Conservation (phyloP, 2,329 filamentous ascomycete species). For the Ceratocystiopsis brevicomis region DNA sequence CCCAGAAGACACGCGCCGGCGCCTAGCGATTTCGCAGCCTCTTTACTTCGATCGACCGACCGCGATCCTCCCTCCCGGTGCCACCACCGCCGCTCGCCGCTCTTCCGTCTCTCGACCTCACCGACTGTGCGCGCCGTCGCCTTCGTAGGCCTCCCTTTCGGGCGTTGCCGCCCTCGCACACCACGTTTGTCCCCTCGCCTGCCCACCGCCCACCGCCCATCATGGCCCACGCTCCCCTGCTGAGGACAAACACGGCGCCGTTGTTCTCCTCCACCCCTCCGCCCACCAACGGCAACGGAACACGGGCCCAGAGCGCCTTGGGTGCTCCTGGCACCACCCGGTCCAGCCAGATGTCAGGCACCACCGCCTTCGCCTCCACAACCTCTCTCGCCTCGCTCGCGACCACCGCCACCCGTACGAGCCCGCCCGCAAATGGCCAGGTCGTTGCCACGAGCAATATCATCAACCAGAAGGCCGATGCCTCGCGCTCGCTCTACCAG, state of each 20-base stretch:
- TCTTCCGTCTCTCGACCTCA: too few relatives aligned
- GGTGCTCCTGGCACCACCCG: slow-evolving; percentile 22
- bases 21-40: too few relatives aligned
- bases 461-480: slow-evolving; percentile 91
- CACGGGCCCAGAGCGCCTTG: slow-evolving; percentile 21
- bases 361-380: slow-evolving; percentile 34
- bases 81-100: too few relatives aligned
- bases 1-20: too few relatives aligned
- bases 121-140: too few relatives aligned
- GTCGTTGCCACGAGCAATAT: slow-evolving; percentile 75
- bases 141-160: too few relatives aligned
- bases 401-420: slow-evolving; percentile 13
- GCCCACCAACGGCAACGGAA: slow-evolving; percentile 9
- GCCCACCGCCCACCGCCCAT: slow-evolving; percentile 15
- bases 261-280: slow-evolving; percentile 25
- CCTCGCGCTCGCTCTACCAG: slow-evolving; percentile 80
- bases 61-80: too few relatives aligned
- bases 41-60: too few relatives aligned
- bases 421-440: slow-evolving; percentile 29
- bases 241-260: slow-evolving; percentile 40
- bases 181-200: too few relatives aligned
- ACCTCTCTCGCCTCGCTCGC: slow-evolving; percentile 32
- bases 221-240: slow-evolving; percentile 41
- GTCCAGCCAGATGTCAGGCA: slow-evolving; percentile 43
- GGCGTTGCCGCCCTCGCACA: neutral